Evolutionary conservation across 2,329 filamentous ascomycete genomes (phyloP).

Genomic region (Cryphonectria radicalis): DNA sequence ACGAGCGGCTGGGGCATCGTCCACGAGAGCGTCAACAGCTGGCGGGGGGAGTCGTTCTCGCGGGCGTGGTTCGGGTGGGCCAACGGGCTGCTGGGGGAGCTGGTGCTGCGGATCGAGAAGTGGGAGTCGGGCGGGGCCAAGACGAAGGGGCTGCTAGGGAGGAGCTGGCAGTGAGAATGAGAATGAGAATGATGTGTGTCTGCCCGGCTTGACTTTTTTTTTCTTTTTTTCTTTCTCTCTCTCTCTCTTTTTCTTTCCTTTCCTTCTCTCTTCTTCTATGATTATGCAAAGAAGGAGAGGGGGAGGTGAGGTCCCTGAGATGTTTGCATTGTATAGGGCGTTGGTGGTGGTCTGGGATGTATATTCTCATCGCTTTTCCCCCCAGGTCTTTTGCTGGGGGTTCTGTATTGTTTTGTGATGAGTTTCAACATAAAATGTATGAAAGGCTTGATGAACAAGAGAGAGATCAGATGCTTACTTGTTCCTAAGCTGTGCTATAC

Average conservation of each 20-base stretch:
- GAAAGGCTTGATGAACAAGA: neutral
- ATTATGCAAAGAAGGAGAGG: no score
- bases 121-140: slow-evolving; percentile 35
- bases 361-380: neutral
- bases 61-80: slow-evolving; percentile 53
- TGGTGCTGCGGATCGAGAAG: slow-evolving; percentile 42
- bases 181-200: no score
- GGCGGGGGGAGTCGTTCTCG: slow-evolving; percentile 45
- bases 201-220: no score
- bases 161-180: slow-evolving; percentile 40
- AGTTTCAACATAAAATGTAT: neutral
- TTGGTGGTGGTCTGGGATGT: neutral
- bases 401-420: neutral
- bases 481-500: no score
- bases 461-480: neutral
- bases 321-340: slow-evolving; percentile 5
- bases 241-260: no score
- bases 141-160: slow-evolving; percentile 34
- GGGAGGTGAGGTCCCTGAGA: neutral
- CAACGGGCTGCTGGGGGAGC: slow-evolving; percentile 48
- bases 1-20: slow-evolving; percentile 50
- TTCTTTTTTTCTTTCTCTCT: neutral
- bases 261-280: no score
- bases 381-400: neutral
- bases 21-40: slow-evolving; percentile 53